Percentiles rank a stretch among this genome's conserved stretches.
phyloP scores from a whole-genome alignment of 495 filamentous ascomycete genomes.

The Cercophora sp. region DNA sequence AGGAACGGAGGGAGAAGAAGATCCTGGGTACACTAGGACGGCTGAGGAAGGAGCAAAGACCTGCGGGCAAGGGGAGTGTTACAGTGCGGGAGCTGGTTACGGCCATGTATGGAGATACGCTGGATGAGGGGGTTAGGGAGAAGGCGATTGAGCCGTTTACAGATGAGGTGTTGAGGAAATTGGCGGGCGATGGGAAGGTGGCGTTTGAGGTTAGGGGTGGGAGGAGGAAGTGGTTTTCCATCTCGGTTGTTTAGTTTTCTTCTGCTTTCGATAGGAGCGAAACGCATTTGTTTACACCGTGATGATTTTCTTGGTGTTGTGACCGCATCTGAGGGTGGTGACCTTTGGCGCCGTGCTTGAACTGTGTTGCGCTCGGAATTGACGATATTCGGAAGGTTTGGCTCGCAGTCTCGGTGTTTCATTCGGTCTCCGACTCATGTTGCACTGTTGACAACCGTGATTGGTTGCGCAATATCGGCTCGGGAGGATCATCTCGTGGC shows the following conservation, averaged over 20 bases:
- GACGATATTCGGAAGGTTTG: no score
- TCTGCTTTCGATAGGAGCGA: no score
- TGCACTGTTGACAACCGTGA: background rate
- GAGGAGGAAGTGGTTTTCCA: slow-evolving; percentile 42
- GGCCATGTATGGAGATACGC: slow-evolving; percentile 74
- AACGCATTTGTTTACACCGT: background rate
- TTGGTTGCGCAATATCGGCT: background rate
- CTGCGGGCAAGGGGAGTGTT: slow-evolving; percentile 31
- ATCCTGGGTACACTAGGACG: slow-evolving; percentile 51
- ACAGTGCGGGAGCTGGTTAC: slow-evolving; percentile 78
- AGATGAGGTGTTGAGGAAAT: slow-evolving; percentile 44
- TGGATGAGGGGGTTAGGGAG: slow-evolving; percentile 50
- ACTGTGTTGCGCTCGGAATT: no score
- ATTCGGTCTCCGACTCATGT: background rate
- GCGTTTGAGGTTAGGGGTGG: slow-evolving; percentile 40
- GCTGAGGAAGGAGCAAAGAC: slow-evolving; percentile 45
- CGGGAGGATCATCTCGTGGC: background rate
- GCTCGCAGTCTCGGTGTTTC: background rate
- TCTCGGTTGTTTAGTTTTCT: background rate
- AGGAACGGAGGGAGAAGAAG: slow-evolving; percentile 50
- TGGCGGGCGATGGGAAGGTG: slow-evolving; percentile 48
- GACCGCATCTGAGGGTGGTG: no score
- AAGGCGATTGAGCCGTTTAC: slow-evolving; percentile 46
- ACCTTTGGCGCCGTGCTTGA: no score
- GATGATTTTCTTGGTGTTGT: background rate